Evolutionary conservation across 352 stramenopile genomes (phyloP), one percentile per base, ranked within the genome.

Genomic region (Phytophthora uliginosa): DNA sequence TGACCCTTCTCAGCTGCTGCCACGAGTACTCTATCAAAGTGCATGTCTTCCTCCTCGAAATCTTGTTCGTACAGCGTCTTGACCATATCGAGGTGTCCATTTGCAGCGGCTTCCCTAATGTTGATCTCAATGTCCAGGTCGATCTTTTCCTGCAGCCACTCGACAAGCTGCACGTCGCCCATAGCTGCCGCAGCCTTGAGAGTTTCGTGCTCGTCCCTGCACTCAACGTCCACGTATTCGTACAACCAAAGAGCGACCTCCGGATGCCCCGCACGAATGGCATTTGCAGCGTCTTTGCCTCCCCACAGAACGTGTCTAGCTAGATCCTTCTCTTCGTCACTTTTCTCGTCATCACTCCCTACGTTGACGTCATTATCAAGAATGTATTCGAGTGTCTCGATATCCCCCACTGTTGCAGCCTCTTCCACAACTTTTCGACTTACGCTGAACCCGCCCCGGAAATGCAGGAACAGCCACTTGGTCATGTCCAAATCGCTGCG

Each of bases 121-220:
- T 58, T 50, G 34, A 50, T 42, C 52, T 24, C 33, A 18, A 24
- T 31, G 33, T 18, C 20, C 8, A 47, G 36, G 28, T 55, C 48
- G 28, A 57, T 34, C 4, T 42, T 42, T 9, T 59, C 56, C 17
- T n/a, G 28, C 40, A 76, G 33, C 63, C 47, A 60, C 47, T 73
- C 26, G 20, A 84, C 61, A 7, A 82, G 63, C n/a, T 53, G 18
- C 53, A 82, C 48, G 18, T 80, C 52, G 18, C 60, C 36, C 52
- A 20, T 67, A 18, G 12, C 33, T 10, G 59, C 51, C 6, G 60
- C 36, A 18, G 50, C 50, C 24, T 42, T 15, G 24, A 60, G 51
- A 4, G 22, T 42, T n/a, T 33, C 18, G 9, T 53, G 6, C 18
- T 57, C 48, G 26, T 58, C 17, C 31, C 59, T 45, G 9, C 34